Evolutionary conservation across 2,329 filamentous ascomycete species (phyloP).

Genomic region (Phoma sp.): DNA sequence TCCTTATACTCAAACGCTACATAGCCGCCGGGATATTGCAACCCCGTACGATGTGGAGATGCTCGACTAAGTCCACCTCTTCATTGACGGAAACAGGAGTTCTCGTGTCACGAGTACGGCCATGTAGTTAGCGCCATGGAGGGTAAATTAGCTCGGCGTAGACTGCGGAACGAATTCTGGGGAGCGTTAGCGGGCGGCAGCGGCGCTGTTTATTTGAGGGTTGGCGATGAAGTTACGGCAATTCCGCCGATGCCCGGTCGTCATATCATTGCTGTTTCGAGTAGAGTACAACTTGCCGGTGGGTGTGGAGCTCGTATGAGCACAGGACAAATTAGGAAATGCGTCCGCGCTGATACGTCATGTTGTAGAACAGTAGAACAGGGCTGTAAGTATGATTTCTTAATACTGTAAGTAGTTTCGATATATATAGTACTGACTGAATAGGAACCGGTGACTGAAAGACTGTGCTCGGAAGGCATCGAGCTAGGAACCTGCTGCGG

Average conservation of each 20-base stretch:
- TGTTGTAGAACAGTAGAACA: too few species aligned
- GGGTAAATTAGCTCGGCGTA: conserved; percentile 17
- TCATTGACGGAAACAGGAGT: conserved; percentile 19
- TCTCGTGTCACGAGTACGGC: conserved; percentile 21
- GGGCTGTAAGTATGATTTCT: too few species aligned
- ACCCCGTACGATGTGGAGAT: neutral
- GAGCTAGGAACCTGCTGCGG: too few species aligned
- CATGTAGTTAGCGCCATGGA: conserved; percentile 10
- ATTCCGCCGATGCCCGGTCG: conserved; percentile 15
- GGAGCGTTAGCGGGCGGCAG: conserved; percentile 20
- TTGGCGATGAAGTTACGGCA: neutral
- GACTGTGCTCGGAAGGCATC: too few species aligned
- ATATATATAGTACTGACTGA: too few species aligned
- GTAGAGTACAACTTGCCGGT: neutral
- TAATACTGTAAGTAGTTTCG: too few species aligned
- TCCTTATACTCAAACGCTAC: neutral
- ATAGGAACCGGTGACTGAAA: too few species aligned
- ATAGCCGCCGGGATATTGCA: neutral
- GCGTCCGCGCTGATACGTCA: conserved; percentile 33
- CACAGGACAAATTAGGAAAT: conserved; percentile 21
- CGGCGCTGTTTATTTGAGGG: conserved; percentile 18
- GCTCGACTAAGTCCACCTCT: neutral
- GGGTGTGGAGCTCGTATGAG: conserved; percentile 11
- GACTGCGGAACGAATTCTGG: conserved; percentile 25
- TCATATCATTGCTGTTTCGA: conserved; percentile 7